Evolutionary conservation across 371 early-diverging fungal species (phyloP), one percentile per base, ranked within the genome.

Genomic region (Mucor lusitanicus): DNA sequence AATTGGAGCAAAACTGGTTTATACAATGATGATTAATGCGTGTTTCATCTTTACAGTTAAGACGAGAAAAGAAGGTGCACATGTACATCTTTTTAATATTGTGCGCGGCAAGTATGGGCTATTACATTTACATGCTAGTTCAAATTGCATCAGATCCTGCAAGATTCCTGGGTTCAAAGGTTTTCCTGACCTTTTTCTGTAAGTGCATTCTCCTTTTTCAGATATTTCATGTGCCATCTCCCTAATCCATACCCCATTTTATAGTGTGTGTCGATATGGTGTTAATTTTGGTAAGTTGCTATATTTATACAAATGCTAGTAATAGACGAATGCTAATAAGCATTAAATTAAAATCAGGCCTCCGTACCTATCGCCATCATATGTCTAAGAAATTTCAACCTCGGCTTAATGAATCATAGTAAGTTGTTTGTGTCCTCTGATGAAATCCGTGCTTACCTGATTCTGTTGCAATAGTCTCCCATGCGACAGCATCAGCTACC

Each of bases 111-210:
- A 85, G 85, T 37, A 78, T 89, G 62, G 89, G 77, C 6, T 93
- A 93, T 75, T 92, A 90, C 78, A 81, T 88, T 32, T 92, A 88
- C 78, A 90, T 89, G 73, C 64, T 91, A 17, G 82, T 88, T 21
- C 74, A 91, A n/a, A 91, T 92, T 46, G 85, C 85, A 7, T 67
- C 75, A 61, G 77, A 88, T 55, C 82, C 82, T 64, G 70, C 59
- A 5, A 78, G 84, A 65, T 92, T 85, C 68, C 46, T 69, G 33
- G 78, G 84, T 28, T 85, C 90, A 58, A 77, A 82, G 50, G 80
- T 81, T 17, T 89, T 90, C 71, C 77, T 93, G 65, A 91, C 90
- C 4, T 93, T 92, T 72, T 93, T 91, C 57, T 68, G 78, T 78
- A 78, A 70, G 73, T 72, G 17, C 57, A 35, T 9, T 8, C 35